phyloP scores from a whole-genome alignment of 441 rosid species.

The Theobroma grandiflorum region DNA sequence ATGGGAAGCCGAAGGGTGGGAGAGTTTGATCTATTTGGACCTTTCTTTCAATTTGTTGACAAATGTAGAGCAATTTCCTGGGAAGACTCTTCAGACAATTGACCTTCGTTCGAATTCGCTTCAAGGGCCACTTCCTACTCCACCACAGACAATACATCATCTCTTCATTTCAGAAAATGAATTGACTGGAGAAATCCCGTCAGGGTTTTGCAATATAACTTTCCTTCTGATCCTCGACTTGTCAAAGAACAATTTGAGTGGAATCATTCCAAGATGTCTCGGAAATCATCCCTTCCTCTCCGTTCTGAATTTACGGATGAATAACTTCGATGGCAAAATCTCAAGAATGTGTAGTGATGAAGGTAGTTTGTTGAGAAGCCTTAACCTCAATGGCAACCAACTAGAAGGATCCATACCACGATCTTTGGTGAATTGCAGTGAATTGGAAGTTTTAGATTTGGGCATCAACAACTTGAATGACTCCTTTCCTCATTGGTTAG shows the following conservation, averaged over 20 bases:
- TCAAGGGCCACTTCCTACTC: constrained; percentile 24
- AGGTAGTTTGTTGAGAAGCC: constrained; percentile 7
- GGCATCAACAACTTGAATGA: constrained; percentile 29
- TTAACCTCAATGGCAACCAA: constrained; percentile 27
- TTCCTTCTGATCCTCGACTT: constrained; percentile 28
- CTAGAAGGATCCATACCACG: constrained; percentile 24
- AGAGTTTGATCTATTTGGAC: background rate
- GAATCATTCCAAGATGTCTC: constrained; percentile 29
- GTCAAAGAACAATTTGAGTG: constrained; percentile 26
- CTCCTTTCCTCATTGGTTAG: constrained; percentile 22
- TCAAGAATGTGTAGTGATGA: background rate
- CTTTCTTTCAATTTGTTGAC: constrained; percentile 32
- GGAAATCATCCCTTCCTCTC: background rate
- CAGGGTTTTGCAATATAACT: constrained; percentile 22
- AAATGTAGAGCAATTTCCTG: background rate
- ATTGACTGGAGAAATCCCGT: constrained; percentile 27
- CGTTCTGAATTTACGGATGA: constrained; percentile 27
- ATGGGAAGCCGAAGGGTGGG: background rate
- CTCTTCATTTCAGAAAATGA: constrained; percentile 15
- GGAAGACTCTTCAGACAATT: constrained; percentile 12
- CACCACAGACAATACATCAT: background rate
- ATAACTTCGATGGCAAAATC: constrained; percentile 24
- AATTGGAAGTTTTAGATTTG: constrained; percentile 31
- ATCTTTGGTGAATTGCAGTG: constrained; percentile 12
- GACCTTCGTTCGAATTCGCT: constrained; percentile 31